These are phyloP conservation scores for Aspergillus egyptiacus DNA, from an alignment of 495 filamentous ascomycete genomes.

Conservation along the genomic window DNA sequence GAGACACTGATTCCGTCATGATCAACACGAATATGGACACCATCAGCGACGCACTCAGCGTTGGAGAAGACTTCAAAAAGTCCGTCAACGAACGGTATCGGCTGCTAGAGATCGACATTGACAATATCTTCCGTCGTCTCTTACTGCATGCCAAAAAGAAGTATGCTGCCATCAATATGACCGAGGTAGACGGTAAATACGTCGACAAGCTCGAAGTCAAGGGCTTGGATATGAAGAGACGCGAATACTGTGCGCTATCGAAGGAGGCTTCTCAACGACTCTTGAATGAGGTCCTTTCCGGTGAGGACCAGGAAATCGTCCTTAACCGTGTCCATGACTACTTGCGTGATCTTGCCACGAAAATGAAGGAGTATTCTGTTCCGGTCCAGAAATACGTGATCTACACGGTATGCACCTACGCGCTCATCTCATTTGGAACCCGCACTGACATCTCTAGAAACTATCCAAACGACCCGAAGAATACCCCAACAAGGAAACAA, in stretches of 20 bases:
- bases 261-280: slow-evolving; percentile 83
- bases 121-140: slow-evolving; percentile 92
- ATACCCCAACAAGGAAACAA: slow-evolving; percentile 84
- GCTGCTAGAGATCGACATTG: slow-evolving; percentile 93
- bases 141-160: slow-evolving; percentile 98
- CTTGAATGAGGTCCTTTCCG: slow-evolving; percentile 86
- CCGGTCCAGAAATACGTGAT: slow-evolving; percentile 87
- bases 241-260: slow-evolving; percentile 91
- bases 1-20: slow-evolving; percentile 99
- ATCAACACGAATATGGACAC: slow-evolving; percentile 97
- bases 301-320: slow-evolving; percentile 84
- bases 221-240: slow-evolving; percentile 92
- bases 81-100: slow-evolving; percentile 85
- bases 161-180: slow-evolving; percentile 93
- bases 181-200: slow-evolving; percentile 82
- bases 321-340: slow-evolving; percentile 90
- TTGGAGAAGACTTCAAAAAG: slow-evolving; percentile 75
- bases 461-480: slow-evolving; percentile 89
- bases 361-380: slow-evolving; percentile 74
- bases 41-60: slow-evolving; percentile 80
- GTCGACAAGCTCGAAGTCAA: slow-evolving; percentile 96
- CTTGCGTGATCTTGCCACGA: slow-evolving; percentile 68
- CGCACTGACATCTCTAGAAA: slow-evolving; percentile 45
- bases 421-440: background rate
- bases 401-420: slow-evolving; percentile 56